Evolutionary conservation across 176 grass and related monocot species (phyloP), one percentile per base, ranked within the genome.

Genomic region (Cenchrus purpureus): DNA sequence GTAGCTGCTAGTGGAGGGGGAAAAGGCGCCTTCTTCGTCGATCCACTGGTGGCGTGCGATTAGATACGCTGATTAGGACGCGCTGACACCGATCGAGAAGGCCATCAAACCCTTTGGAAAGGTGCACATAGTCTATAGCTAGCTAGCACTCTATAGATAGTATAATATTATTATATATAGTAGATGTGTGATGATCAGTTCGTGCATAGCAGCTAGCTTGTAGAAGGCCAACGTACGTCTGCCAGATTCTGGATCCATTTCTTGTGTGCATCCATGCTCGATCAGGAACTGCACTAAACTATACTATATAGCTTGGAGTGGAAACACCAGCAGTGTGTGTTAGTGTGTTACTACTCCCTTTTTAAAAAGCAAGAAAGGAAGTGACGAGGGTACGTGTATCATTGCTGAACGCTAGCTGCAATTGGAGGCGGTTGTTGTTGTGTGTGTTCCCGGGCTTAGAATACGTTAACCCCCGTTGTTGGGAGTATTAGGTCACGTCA

Each of bases 11-110:
- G 25, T 12, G 15, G 45, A 69, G 79, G n/a, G 25, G 7, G 3
- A 17, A 83, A 74, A 68, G 81, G 8, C 13, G 34, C 61, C 77
- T 76, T 81, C 31, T 32, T 32, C 31, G 31, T 32, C 70, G 76
- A 91, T 91, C 79, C 89, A 76, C 67, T 81, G 59, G 42, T 59
- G 67, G 60, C 15, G 85, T 91, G 85, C 62, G 81, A 65, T 87
- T 91, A 84, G 89, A 90, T 87, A 79, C 84, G 80, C 68, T 84
- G 81, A 84, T 91, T 87, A 81, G 85, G 85, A 84, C 85, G 45
- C 72, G 53, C 51, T 80, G 85, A 64, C n/a, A 84, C n/a, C 14
- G 79, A 91, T 87, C 31, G 65, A 76, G 71, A 65, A 56, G 66
- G 40, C 48, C 49, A 50, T 54, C 71, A 65, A 53, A 57, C 25